Evolutionary conservation across 768 basidiomycete genomes (phyloP).

Genomic region (Daedaleopsis nitida): DNA sequence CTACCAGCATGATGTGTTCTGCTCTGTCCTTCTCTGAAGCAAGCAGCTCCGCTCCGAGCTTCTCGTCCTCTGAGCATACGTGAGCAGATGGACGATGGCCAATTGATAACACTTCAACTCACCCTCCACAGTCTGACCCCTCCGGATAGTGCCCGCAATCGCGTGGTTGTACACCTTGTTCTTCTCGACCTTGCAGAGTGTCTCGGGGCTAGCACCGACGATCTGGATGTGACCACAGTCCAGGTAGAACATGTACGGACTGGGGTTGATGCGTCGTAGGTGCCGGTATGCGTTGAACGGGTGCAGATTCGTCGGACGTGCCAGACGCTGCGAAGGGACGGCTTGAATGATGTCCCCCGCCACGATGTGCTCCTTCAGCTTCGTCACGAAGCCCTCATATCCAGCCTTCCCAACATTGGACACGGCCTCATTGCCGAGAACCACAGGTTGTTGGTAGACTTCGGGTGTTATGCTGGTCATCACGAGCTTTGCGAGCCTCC

Average conservation of each 20-base stretch:
- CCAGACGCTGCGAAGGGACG: constrained; percentile 90
- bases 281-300: constrained; percentile 98
- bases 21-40: constrained; percentile 94
- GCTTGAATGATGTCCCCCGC: constrained; percentile 99
- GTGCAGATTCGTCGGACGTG: constrained; percentile 84
- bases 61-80: constrained; percentile 78
- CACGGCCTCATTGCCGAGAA: constrained; percentile 65
- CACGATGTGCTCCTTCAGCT: constrained; percentile 90
- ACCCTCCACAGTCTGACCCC: constrained; percentile 89
- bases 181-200: constrained; percentile 90
- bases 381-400: constrained; percentile 89
- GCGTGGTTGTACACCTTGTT: constrained; percentile 97
- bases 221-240: constrained; percentile 92
- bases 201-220: constrained; percentile 98
- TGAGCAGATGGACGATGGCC: not conserved
- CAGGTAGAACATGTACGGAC: constrained; percentile 98
- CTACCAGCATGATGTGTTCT: constrained; percentile 99
- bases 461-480: constrained; percentile 57
- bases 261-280: constrained; percentile 92
- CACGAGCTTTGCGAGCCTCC: constrained; percentile 75
- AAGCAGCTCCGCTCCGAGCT: constrained; percentile 70
- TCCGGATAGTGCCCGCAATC: constrained; percentile 91
- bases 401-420: constrained; percentile 95
- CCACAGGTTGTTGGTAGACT: constrained; percentile 63
- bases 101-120: constrained; percentile 24